phyloP scores from a whole-genome alignment of 2,329 filamentous ascomycete genomes.

The Biscogniauxia sp. region DNA sequence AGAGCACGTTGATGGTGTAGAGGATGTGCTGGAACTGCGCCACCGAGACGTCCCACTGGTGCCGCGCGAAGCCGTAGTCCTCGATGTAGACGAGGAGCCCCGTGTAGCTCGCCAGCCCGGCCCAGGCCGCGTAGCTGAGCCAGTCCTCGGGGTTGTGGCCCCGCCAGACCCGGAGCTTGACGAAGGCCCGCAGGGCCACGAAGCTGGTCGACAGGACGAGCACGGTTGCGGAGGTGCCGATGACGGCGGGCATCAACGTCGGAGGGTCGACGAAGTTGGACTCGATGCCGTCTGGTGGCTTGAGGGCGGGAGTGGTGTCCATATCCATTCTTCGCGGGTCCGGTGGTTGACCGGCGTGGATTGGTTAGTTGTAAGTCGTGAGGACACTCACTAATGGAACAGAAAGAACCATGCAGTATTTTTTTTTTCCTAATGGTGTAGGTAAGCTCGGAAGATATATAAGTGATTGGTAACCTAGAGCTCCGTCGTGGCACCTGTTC shows the following conservation, averaged over 20 bases:
- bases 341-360: too few species aligned
- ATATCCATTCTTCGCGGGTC: neutral
- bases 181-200: neutral
- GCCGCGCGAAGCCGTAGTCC: slow-evolving; percentile 1
- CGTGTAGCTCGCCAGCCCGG: neutral
- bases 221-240: slow-evolving; percentile 12
- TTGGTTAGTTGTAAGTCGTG: too few species aligned
- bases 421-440: too few species aligned
- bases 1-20: slow-evolving; percentile 7
- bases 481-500: too few species aligned
- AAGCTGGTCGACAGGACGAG: neutral
- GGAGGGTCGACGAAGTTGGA: slow-evolving; percentile 3
- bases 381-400: too few species aligned
- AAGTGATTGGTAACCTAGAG: too few species aligned
- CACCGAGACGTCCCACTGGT: slow-evolving; percentile 3
- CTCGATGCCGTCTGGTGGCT: neutral
- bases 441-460: too few species aligned
- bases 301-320: neutral
- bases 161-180: neutral
- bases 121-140: slow-evolving; percentile 5
- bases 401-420: too few species aligned
- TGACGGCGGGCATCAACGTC: neutral
- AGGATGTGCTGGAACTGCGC: neutral
- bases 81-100: slow-evolving; percentile 2
- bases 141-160: slow-evolving; percentile 6